Base-by-base conservation (phyloP, 2,329 filamentous ascomycete genomes). In the Trichoderma sp. region DNA sequence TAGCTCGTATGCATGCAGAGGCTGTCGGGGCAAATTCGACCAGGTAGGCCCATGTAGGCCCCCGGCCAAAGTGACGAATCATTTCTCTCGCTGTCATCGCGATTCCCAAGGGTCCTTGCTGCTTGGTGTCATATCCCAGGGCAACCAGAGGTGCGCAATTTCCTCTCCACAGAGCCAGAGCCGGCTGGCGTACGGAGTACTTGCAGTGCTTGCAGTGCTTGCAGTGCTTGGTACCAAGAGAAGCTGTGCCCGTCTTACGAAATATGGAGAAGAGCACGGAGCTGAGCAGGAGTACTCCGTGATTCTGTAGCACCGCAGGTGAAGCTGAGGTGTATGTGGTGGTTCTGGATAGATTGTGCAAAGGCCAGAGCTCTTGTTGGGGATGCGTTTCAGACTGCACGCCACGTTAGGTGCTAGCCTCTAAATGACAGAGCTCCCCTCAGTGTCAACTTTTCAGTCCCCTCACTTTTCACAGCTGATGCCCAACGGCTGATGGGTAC, bases 61-160 rank as follows among this genome's bases (percentile, higher is more conserved):
- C 54, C 54, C 6, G 61, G 17, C 63, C 29, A 56, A 50, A 32
- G 57, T 60, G 56, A 60, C 57, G 59, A 50, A 64, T 56, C 67
- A 58, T 39, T 68, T 68, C 39, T 64, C n/a, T 64, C 54, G 19
- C 56, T 56, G 50, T 61, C 56, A 61, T 61, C 45, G 58, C 59
- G 52, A 64, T 64, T 63, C 50, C 54, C 53, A 57, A 35, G 59
- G 59, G 52, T 35, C 60, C 50, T 35, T 39, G 50, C 67, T 27
- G 50, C 27, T 60, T 64, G 57, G 63, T 69, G 54, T 70, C 70
- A 72, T 70, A 72, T 70, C 71, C 70, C 67, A 70, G 69, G 66
- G 69, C 69, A 71, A 70, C 71, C 60, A 25, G 61, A 39, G 22
- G 52, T 19, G 53, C 52, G 42, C 53, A 64, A 68, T 59, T 64